These are phyloP conservation scores for Eucalyptus albens DNA, from an alignment of 345 rosid species.

Conservation along the genomic window DNA sequence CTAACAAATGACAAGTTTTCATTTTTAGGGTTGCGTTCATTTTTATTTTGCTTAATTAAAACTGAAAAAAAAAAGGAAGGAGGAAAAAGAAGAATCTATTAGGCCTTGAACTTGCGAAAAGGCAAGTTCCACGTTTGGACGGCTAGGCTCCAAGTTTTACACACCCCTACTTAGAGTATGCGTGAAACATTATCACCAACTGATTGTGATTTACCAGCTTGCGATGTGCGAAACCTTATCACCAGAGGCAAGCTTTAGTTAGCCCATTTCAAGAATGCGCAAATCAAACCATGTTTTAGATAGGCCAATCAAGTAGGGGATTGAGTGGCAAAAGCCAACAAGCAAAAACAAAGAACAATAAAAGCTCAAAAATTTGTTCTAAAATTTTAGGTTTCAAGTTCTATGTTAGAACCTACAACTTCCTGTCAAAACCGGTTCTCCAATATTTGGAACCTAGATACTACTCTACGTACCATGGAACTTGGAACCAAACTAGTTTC, in stretches of 20 bases:
- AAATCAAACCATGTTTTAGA: not conserved
- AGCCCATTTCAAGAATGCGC: not conserved
- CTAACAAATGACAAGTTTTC: too few species aligned
- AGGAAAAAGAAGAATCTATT: too few species aligned
- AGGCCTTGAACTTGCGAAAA: too few species aligned
- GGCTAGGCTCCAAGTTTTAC: rapidly evolving
- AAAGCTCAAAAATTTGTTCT: too few species aligned
- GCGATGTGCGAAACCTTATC: not conserved
- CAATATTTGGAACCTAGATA: too few species aligned
- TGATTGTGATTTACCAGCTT: not conserved
- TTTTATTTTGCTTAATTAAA: too few species aligned
- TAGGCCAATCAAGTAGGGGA: not conserved
- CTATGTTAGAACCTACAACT: too few species aligned
- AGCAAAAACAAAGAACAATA: not conserved
- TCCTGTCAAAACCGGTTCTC: too few species aligned
- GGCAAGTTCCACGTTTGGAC: rapidly evolving
- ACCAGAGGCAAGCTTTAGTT: not conserved
- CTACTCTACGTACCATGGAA: too few species aligned
- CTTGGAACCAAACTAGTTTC: rapidly evolving
- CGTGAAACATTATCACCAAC: not conserved
- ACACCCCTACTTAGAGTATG: too few species aligned
- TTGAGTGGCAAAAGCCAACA: not conserved
- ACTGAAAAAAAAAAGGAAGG: rapidly evolving
- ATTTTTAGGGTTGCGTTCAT: too few species aligned
- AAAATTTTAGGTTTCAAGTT: too few species aligned